Percentiles rank a stretch among this genome's conserved stretches.
Evolutionary conservation across 1,284 basidiomycete genomes (phyloP).

Genomic region (Ustilago sp.): DNA sequence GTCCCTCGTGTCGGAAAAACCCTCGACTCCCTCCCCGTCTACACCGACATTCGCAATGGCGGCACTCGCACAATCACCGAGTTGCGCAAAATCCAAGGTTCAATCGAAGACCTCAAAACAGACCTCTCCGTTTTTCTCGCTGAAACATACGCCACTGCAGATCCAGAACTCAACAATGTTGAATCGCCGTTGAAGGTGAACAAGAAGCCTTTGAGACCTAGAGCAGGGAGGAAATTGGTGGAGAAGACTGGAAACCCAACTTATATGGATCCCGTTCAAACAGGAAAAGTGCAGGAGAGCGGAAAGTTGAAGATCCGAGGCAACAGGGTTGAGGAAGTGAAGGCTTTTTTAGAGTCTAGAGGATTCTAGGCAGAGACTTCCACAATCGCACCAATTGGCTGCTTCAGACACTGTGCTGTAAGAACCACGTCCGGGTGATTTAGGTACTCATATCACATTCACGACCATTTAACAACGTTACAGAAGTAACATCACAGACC

Average conservation of each 20-base stretch:
- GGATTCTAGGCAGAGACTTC: conserved; percentile 25
- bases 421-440: background rate
- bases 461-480: background rate
- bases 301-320: conserved; percentile 50
- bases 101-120: conserved; percentile 30
- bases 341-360: conserved; percentile 41
- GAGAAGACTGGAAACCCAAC: conserved; percentile 21
- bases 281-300: conserved; percentile 13
- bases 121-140: conserved; percentile 37
- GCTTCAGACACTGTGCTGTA: background rate
- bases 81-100: conserved; percentile 57
- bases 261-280: conserved; percentile 30
- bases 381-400: too few species aligned
- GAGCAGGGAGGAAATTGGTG: conserved; percentile 19
- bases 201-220: conserved; percentile 26
- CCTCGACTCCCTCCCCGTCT: conserved; percentile 51
- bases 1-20: conserved; percentile 57
- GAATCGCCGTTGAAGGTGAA: conserved; percentile 19
- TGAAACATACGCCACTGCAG: conserved; percentile 18
- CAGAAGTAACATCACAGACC: background rate
- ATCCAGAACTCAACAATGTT: background rate
- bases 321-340: conserved; percentile 39
- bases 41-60: conserved; percentile 54
- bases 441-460: background rate
- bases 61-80: conserved; percentile 51